Percentiles rank a stretch among this genome's conserved stretches.
phyloP scores from a whole-genome alignment of 495 filamentous ascomycete genomes.

The Penicillium malachiteum region DNA sequence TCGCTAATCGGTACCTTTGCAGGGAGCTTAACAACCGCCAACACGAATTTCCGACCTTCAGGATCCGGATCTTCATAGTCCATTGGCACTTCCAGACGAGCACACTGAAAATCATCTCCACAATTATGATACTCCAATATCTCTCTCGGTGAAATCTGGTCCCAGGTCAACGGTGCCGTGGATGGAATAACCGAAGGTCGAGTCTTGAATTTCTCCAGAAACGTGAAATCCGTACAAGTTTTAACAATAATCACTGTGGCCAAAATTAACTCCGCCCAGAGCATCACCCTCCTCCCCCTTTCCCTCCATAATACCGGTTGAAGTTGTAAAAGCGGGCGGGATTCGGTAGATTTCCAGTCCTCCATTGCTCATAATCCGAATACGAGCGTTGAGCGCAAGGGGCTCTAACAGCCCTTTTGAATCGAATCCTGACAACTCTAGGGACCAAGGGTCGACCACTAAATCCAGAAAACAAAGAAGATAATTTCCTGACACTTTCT shows the following conservation, averaged over 20 bases:
- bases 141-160: constrained; percentile 29
- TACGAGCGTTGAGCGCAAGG: not conserved
- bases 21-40: constrained; percentile 53
- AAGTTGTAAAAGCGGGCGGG: not conserved
- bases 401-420: not conserved
- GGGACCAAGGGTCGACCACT: not conserved
- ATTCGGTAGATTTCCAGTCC: constrained; percentile 7
- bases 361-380: constrained; percentile 12
- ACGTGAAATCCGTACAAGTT: not conserved
- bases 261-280: not conserved
- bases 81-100: constrained; percentile 58
- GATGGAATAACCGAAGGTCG: not conserved
- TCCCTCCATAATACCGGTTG: not conserved
- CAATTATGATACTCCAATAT: constrained; percentile 39
- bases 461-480: not conserved
- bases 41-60: constrained; percentile 37
- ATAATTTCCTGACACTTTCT: not conserved
- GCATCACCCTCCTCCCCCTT: not conserved
- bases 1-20: constrained; percentile 46
- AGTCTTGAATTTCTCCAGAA: not conserved
- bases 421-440: not conserved
- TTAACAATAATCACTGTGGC: not conserved
- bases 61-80: constrained; percentile 48
- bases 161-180: constrained; percentile 25
- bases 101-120: constrained; percentile 49